phyloP scores from a whole-genome alignment of 164 flowering plant species.

The Magnolia officinalis region DNA sequence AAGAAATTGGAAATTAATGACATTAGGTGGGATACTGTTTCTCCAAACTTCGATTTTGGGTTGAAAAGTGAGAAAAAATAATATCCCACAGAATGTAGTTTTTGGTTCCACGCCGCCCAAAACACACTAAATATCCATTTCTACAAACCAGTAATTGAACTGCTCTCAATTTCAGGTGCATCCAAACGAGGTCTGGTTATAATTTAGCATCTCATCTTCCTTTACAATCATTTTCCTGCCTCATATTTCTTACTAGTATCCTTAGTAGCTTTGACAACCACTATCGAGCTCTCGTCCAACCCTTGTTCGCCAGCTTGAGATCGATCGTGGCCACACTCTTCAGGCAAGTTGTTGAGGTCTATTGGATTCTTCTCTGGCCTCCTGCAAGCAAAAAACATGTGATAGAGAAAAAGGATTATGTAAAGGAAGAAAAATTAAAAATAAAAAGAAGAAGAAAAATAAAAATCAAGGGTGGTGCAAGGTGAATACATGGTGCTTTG shows the following conservation, averaged over 20 bases:
- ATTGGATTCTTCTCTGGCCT: conserved; percentile 59
- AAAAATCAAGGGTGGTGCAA: not conserved
- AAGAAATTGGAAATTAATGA: no score
- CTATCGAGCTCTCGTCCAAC: conserved; percentile 48
- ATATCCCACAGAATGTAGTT: no score
- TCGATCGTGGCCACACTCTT: conserved; percentile 33
- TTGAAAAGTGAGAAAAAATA: no score
- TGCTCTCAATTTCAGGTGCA: no score
- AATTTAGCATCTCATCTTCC: no score
- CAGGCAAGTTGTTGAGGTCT: conserved; percentile 93
- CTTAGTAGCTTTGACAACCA: conserved; percentile 11
- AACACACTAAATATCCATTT: no score
- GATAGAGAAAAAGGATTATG: not conserved
- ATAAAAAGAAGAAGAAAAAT: not conserved
- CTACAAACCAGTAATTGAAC: no score
- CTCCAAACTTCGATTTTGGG: no score
- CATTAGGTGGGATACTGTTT: no score
- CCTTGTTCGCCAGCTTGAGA: conserved; percentile 45
- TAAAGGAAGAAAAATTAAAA: not conserved
- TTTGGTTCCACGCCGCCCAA: no score
- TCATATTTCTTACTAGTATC: not conserved
- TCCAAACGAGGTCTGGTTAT: no score
- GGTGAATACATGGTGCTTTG: not conserved
- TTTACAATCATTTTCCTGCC: no score
- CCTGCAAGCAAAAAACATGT: conserved; percentile 38